These are phyloP conservation scores for Fusarium sp. DNA, from an alignment of 2,329 filamentous ascomycete species.

Conservation along the genomic window DNA sequence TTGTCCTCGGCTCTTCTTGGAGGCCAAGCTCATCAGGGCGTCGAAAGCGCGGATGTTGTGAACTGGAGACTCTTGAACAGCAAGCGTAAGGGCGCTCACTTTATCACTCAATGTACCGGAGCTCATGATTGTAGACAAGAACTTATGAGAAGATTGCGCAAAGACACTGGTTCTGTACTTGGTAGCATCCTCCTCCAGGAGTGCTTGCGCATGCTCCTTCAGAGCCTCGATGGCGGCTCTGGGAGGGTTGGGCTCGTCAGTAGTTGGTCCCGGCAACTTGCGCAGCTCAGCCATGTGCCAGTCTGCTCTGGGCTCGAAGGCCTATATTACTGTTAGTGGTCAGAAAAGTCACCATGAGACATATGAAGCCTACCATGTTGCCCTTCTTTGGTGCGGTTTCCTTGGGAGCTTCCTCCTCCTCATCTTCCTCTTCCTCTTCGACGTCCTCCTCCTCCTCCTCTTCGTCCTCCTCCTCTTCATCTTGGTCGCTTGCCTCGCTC, in stretches of 20 bases:
- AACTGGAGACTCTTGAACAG: conserved; percentile 94
- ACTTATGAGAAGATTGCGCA: conserved; percentile 90
- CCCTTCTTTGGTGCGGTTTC: conserved; percentile 48
- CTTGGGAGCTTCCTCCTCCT: conserved; percentile 49
- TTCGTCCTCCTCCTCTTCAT: conserved; percentile 51
- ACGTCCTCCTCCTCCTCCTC: conserved; percentile 52
- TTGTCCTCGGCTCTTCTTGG: conserved; percentile 92
- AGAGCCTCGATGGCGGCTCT: conserved; percentile 61
- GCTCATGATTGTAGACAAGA: conserved; percentile 96
- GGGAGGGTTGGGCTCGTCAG: conserved; percentile 60
- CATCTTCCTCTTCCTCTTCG: conserved; percentile 23
- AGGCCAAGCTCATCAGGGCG: conserved; percentile 82
- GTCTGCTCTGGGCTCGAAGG: conserved; percentile 68
- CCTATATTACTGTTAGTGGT: conserved; percentile 58
- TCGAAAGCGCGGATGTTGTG: conserved; percentile 94
- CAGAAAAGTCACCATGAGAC: conserved; percentile 36
- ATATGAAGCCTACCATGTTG: conserved; percentile 51
- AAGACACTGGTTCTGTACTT: conserved; percentile 80
- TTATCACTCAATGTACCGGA: conserved; percentile 97
- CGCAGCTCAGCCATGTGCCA: conserved; percentile 64
- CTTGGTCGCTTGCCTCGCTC: conserved; percentile 54
- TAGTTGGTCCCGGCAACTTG: conserved; percentile 57
- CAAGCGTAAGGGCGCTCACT: conserved; percentile 91
- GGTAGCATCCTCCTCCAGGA: conserved; percentile 82
- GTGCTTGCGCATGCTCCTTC: conserved; percentile 76